A percentile compares a stretch with the other conserved stretches of the same genome.
Evolutionary conservation across 2,329 filamentous ascomycete species (phyloP).

Genomic region (Aspergillus pseudotamarii): DNA sequence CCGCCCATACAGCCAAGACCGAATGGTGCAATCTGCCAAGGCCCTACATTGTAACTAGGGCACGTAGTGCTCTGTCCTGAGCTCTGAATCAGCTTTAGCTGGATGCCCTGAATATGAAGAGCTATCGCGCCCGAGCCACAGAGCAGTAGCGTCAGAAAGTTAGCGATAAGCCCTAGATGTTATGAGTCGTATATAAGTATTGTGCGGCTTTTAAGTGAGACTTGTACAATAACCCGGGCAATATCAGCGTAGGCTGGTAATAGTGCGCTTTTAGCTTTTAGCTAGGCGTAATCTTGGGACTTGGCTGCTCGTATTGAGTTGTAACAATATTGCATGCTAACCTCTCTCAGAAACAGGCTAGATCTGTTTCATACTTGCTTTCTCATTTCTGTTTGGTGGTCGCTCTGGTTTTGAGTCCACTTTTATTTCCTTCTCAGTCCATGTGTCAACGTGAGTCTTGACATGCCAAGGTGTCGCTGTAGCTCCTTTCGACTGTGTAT

Average conservation of each 20-base stretch:
- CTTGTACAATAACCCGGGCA: background rate
- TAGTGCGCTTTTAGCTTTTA: background rate
- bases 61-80: background rate
- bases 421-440: background rate
- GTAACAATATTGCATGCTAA: background rate
- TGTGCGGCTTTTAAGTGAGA: background rate
- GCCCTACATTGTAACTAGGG: background rate
- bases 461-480: background rate
- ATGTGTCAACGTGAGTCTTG: background rate
- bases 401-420: background rate
- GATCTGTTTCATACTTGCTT: background rate
- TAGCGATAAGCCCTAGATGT: background rate
- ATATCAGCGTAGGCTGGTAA: background rate
- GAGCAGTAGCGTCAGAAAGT: background rate
- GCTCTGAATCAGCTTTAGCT: background rate
- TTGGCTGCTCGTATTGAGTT: background rate
- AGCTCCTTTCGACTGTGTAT: background rate
- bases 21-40: background rate
- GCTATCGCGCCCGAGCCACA: background rate
- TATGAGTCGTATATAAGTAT: background rate
- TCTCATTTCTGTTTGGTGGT: background rate
- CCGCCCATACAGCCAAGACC: background rate
- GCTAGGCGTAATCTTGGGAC: background rate
- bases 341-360: background rate
- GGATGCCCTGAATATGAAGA: background rate